Conservation (phyloP, 495 filamentous ascomycete genomes). For the Parathielavia hyrcaniae region DNA sequence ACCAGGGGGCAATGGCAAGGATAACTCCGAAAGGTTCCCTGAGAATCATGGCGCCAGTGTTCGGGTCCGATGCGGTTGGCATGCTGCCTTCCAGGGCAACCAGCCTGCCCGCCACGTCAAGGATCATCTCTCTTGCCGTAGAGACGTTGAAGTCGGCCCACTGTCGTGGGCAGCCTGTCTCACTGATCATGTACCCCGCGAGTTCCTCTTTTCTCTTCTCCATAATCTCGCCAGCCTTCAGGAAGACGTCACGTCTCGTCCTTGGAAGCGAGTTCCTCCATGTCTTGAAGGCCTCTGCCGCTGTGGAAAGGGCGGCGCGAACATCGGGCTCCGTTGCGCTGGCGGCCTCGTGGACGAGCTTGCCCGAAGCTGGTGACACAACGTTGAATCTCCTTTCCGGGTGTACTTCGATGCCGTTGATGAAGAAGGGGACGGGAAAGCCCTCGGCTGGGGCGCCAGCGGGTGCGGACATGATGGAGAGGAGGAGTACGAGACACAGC, state of each 20-base stretch:
- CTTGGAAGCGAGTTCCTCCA: slow-evolving; percentile 62
- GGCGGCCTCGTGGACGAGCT: slow-evolving; percentile 55
- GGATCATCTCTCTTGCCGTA: slow-evolving; percentile 52
- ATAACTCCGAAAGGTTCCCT: slow-evolving; percentile 80
- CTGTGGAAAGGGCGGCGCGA: slow-evolving; percentile 54
- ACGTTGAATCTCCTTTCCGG: slow-evolving; percentile 61
- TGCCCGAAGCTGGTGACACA: slow-evolving; percentile 54
- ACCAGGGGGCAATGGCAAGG: slow-evolving; percentile 81
- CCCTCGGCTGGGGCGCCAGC: slow-evolving; percentile 9
- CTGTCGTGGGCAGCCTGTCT: slow-evolving; percentile 55
- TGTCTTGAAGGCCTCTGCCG: slow-evolving; percentile 59
- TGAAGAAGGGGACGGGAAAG: slow-evolving; percentile 59
- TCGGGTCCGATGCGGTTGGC: slow-evolving; percentile 50
- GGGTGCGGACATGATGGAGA: slow-evolving; percentile 2
- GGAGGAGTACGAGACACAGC: background rate
- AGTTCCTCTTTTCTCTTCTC: slow-evolving; percentile 57
- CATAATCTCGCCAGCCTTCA: slow-evolving; percentile 65
- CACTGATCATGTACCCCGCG: slow-evolving; percentile 54
- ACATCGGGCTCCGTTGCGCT: slow-evolving; percentile 60
- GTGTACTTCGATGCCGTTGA: slow-evolving; percentile 61
- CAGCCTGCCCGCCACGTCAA: slow-evolving; percentile 67
- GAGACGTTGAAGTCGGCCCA: slow-evolving; percentile 61
- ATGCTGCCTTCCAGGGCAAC: slow-evolving; percentile 54
- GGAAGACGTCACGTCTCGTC: slow-evolving; percentile 62
- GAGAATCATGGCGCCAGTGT: slow-evolving; percentile 59